A percentile compares a stretch with the other conserved stretches of the same genome.
phyloP scores from a whole-genome alignment of 768 basidiomycete genomes.

The Xanthoconium stramineum region DNA sequence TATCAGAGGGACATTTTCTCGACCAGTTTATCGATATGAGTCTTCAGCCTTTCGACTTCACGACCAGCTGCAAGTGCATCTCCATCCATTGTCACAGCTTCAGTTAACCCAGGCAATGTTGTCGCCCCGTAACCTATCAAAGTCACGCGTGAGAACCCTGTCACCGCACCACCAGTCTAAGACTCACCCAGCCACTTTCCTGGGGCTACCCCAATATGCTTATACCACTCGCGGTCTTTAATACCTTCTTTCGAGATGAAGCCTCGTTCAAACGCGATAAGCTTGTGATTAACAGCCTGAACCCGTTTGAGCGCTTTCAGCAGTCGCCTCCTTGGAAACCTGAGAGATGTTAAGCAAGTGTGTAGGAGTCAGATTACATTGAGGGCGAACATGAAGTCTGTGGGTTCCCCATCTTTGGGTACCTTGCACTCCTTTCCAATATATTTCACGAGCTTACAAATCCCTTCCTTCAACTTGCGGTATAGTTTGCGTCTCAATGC shows the following conservation, averaged over 20 bases:
- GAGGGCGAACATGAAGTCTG: constrained; percentile 13
- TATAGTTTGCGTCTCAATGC: constrained; percentile 20
- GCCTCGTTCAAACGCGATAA: constrained; percentile 71
- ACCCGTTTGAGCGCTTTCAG: constrained; percentile 60
- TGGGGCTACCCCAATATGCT: constrained; percentile 85
- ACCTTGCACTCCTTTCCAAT: constrained; percentile 28
- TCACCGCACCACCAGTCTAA: not conserved
- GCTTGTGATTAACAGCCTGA: constrained; percentile 60
- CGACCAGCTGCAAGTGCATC: constrained; percentile 57
- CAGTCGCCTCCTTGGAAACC: constrained; percentile 33
- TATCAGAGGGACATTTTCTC: constrained; percentile 25
- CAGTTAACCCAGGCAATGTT: constrained; percentile 77
- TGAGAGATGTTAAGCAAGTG: constrained; percentile 3
- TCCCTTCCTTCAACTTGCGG: constrained; percentile 6
- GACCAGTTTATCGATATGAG: constrained; percentile 50
- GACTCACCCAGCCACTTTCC: constrained; percentile 78
- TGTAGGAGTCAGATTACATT: not conserved
- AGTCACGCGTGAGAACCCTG: constrained; percentile 1
- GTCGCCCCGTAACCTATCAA: constrained; percentile 78
- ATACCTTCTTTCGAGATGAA: constrained; percentile 82
- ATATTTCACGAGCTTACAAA: constrained; percentile 37
- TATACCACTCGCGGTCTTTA: constrained; percentile 84
- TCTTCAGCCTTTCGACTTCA: constrained; percentile 60
- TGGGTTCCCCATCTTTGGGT: constrained; percentile 1
- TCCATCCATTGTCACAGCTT: constrained; percentile 70